These are phyloP conservation scores for Cladosporium oxysporum DNA, from an alignment of 2,329 filamentous ascomycete species.

Conservation along the genomic window DNA sequence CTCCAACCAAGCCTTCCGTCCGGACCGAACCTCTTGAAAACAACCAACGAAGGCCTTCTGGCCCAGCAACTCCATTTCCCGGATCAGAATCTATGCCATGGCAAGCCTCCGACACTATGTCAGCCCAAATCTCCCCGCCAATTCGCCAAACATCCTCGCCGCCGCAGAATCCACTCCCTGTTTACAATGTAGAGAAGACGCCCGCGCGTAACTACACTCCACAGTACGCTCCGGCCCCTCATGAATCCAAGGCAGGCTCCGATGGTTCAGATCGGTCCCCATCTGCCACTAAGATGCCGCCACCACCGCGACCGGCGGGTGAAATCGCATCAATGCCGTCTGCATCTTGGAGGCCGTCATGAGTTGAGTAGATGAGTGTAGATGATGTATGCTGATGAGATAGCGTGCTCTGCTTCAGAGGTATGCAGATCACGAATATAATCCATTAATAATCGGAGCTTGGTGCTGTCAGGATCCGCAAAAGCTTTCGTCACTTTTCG, in stretches of 20 bases:
- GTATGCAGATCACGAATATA: background rate
- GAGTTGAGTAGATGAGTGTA: background rate
- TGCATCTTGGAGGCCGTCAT: conserved; percentile 17
- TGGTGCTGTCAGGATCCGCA: background rate
- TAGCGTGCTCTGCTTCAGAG: background rate
- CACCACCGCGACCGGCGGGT: conserved; percentile 12
- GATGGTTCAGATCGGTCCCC: background rate
- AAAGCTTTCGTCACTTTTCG: background rate
- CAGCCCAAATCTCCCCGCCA: background rate
- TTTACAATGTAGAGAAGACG: background rate
- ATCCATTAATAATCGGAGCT: background rate
- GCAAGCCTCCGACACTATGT: background rate
- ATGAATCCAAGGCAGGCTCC: background rate
- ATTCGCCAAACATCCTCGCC: background rate
- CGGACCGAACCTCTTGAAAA: conserved; percentile 1
- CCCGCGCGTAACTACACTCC: conserved; percentile 1
- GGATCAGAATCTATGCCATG: background rate
- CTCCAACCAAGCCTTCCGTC: conserved; percentile 2
- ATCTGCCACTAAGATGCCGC: conserved; percentile 13
- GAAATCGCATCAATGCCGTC: background rate
- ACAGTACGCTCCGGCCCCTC: background rate
- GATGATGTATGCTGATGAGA: background rate
- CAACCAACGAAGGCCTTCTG: conserved; percentile 15
- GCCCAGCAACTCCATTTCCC: conserved; percentile 18
- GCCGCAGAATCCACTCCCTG: background rate